Evolutionary conservation across 139 green algal species (phyloP), one percentile per base, ranked within the genome.

Genomic region (Picochlorum sp.): DNA sequence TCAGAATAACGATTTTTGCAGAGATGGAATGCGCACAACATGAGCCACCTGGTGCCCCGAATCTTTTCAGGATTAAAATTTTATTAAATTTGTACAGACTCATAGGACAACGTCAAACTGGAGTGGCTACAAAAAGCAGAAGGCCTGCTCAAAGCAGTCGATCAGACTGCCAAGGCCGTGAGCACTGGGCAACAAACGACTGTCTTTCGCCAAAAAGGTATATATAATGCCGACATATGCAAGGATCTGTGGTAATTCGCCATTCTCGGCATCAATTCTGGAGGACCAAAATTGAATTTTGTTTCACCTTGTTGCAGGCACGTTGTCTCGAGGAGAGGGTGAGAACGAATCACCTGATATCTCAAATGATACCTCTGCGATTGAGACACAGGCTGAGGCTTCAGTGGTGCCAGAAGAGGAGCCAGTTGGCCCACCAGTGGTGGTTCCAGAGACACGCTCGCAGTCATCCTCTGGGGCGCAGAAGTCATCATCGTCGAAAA

Each of bases 71-170:
- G 2, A 58, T 32, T 26, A 14, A 58, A 26, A 26, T 58, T 11
- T 58, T 7, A 26, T 58, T 1, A 49, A 7, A 58, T 26, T 59
- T 37, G 18, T 34, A 59, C 13, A 34, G 23, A 5, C 5, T 20
- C n/a, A 66, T 66, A 26, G 32, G 15, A 66, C n/a, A 55, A 66
- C 18, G 24, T 59, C 34, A 23, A 66, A 70, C n/a, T 84, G 30
- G 49, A 68, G 16, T 69, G 79, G 67, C 52, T 88, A 20, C 72
- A 74, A 47, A 71, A 54, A 7, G 83, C 83, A 0, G 83, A 89
- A 54, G 74, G 69, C 14, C 45, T 90, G 21, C 69, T 90, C 18
- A 75, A 90, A 4, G 70, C 76, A 1, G 83, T 89, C 24, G 83
- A 90, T 45, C 61, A 75, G n/a, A 90, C 73, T 10, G 83, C 81